These are phyloP conservation scores for Polygonum aviculare DNA, from an alignment of 148 eudicot species.

Conservation along the genomic window DNA sequence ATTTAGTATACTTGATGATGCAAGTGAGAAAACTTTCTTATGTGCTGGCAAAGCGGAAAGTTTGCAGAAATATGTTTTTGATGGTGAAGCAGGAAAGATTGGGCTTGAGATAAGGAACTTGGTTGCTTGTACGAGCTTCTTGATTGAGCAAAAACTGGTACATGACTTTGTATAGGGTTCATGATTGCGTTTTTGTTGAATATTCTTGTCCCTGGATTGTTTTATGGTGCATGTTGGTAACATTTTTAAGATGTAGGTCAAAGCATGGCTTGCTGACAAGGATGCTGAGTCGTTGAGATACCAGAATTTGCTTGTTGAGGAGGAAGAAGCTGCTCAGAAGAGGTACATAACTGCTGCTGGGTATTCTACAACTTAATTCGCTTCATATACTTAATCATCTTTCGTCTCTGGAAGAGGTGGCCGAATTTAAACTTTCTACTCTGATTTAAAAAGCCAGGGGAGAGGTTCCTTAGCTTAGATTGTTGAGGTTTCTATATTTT, in stretches of 20 bases:
- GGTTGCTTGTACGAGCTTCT: constrained; percentile 80
- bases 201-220: neutral
- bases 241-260: constrained; percentile 40
- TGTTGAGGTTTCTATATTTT: neutral
- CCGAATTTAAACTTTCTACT: neutral
- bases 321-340: constrained; percentile 97
- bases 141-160: constrained; percentile 93
- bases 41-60: constrained; percentile 84
- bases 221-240: neutral
- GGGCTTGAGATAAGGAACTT: constrained; percentile 80
- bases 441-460: neutral
- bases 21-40: constrained; percentile 92
- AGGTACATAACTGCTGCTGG: constrained; percentile 30
- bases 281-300: constrained; percentile 93
- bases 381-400: neutral
- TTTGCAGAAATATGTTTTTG: constrained; percentile 69
- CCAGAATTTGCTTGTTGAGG: constrained; percentile 93
- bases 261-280: constrained; percentile 89
- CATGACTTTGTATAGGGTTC: neutral
- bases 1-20: constrained; percentile 75
- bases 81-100: constrained; percentile 73
- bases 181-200: neutral
- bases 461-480: neutral
- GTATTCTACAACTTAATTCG: neutral
- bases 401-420: neutral